Evolutionary conservation across 768 basidiomycete genomes (phyloP).

Genomic region (Suillus spraguei): DNA sequence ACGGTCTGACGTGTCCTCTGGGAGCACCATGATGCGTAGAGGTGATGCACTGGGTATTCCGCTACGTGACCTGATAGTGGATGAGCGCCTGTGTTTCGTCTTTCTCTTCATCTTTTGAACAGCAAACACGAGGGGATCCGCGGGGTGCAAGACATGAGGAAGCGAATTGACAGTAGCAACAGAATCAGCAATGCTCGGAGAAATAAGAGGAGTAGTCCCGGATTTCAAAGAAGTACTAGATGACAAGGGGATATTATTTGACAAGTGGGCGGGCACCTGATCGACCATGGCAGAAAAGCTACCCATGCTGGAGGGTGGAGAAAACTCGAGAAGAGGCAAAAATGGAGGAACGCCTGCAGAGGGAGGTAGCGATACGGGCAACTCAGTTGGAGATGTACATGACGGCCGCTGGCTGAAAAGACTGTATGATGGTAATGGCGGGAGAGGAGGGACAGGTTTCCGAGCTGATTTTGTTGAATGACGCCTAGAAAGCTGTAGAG

Average conservation of each 20-base stretch:
- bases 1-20: conserved; percentile 3
- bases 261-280: not conserved
- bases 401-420: not conserved
- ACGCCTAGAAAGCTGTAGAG: conserved; percentile 28
- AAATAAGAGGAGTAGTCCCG: not conserved
- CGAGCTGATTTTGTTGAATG: conserved; percentile 18
- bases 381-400: not conserved
- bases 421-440: conserved; percentile 22
- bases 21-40: not conserved
- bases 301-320: conserved; percentile 18
- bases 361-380: not conserved
- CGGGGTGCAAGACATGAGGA: not conserved
- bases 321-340: conserved; percentile 24
- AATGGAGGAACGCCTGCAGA: not conserved
- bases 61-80: conserved; percentile 12
- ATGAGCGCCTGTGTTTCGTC: conserved; percentile 15
- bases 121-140: conserved; percentile 7
- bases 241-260: not conserved
- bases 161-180: not conserved
- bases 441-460: conserved; percentile 23
- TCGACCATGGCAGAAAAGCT: conserved; percentile 13
- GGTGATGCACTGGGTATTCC: conserved; percentile 15
- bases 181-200: not conserved
- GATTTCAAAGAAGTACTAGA: not conserved
- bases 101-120: conserved; percentile 7